Evolutionary conservation across 2,329 filamentous ascomycete species (phyloP).

Genomic region (Scleromitrula shiraiana): DNA sequence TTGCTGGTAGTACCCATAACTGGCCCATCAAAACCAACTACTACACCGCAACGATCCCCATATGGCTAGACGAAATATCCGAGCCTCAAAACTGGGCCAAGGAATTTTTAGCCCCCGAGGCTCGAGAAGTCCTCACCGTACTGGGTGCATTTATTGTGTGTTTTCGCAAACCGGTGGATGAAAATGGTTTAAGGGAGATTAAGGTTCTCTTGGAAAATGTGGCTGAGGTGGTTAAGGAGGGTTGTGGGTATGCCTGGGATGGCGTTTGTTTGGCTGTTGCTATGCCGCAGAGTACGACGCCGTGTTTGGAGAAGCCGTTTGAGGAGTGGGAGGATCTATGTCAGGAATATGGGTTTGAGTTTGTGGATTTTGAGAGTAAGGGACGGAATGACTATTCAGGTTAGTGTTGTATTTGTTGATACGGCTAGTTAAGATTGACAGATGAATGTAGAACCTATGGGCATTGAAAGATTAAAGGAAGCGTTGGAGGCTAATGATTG

Average conservation of each 20-base stretch:
- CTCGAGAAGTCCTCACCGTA: constrained; percentile 52
- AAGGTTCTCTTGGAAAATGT: constrained; percentile 43
- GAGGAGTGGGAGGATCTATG: constrained; percentile 57
- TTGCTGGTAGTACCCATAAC: constrained; percentile 51
- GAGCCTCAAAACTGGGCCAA: constrained; percentile 39
- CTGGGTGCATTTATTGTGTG: constrained; percentile 53
- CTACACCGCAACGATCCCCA: constrained; percentile 51
- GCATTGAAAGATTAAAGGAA: constrained; percentile 50
- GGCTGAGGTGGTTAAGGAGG: constrained; percentile 46
- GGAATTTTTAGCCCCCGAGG: constrained; percentile 53
- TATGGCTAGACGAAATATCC: constrained; percentile 59
- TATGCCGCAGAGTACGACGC: constrained; percentile 32
- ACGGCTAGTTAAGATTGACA: constrained; percentile 7
- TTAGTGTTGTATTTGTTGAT: constrained; percentile 24
- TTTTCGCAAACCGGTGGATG: constrained; percentile 36
- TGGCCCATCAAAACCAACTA: constrained; percentile 50
- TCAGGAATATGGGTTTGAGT: constrained; percentile 51
- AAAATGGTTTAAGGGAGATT: constrained; percentile 16
- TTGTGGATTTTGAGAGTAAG: constrained; percentile 45
- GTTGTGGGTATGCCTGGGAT: constrained; percentile 55
- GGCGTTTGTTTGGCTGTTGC: constrained; percentile 54
- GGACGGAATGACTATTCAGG: constrained; percentile 52
- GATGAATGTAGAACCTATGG: constrained; percentile 47
- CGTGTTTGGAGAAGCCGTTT: constrained; percentile 30
- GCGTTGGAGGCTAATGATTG: constrained; percentile 61